Evolutionary conservation across 371 early-diverging fungal genomes (phyloP).

Genomic region (Dentiscutata heterogama): DNA sequence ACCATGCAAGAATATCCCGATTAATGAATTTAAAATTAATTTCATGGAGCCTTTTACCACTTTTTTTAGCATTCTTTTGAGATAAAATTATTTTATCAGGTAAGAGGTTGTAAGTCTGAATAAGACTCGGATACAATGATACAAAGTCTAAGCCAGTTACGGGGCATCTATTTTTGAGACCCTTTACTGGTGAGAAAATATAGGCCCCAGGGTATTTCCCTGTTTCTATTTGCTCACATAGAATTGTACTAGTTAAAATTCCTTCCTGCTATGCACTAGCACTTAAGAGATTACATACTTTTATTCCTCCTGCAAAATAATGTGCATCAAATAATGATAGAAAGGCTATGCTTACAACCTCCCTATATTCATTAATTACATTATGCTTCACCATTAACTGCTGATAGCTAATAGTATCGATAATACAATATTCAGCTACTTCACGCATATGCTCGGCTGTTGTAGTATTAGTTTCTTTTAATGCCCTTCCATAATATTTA

Average conservation of each 20-base stretch:
- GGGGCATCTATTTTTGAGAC: neutral
- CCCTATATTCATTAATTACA: constrained; percentile 34
- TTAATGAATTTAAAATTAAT: neutral
- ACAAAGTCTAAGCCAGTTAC: constrained; percentile 30
- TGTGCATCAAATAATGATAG: neutral
- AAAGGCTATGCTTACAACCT: constrained; percentile 13
- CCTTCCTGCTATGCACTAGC: too few species aligned
- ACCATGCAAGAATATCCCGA: too few species aligned
- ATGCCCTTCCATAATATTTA: neutral
- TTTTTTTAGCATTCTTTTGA: too few species aligned
- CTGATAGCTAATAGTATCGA: constrained; percentile 27
- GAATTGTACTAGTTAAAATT: neutral
- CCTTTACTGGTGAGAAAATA: neutral
- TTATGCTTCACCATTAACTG: constrained; percentile 22
- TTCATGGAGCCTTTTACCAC: constrained; percentile 18
- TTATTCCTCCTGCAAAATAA: neutral
- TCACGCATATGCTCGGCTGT: neutral
- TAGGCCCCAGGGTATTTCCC: neutral
- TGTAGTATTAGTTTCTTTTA: too few species aligned
- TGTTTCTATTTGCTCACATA: neutral
- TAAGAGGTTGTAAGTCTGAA: constrained; percentile 7
- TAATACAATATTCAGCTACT: constrained; percentile 11
- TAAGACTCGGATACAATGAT: constrained; percentile 19
- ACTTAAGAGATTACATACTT: constrained; percentile 21
- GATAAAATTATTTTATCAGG: neutral